Conservation (phyloP, 192 early-diverging fungal species). For the Coemansia sp. region DNA sequence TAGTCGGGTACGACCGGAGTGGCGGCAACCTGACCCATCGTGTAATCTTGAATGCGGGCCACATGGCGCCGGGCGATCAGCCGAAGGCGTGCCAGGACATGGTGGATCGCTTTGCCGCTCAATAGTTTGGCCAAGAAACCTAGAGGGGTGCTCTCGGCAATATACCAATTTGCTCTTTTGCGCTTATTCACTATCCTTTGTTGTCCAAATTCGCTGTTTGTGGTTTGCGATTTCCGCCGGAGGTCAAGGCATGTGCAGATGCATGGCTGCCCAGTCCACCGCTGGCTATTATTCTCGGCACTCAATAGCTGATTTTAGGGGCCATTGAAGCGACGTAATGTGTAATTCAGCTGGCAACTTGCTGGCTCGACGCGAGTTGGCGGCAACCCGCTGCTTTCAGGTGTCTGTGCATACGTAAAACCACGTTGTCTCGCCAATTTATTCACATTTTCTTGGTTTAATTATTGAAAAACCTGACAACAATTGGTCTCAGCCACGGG, state of each 20-base stretch:
- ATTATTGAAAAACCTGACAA: not conserved
- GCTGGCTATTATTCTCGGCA: not conserved
- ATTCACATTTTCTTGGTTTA: not conserved
- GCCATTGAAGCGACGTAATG: too few relatives aligned
- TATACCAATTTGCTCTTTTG: too few relatives aligned
- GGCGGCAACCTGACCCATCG: constrained; percentile 55
- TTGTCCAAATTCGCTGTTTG: not conserved
- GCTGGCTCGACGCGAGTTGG: not conserved
- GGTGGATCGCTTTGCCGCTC: constrained; percentile 26
- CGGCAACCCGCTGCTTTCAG: not conserved
- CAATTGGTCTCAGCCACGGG: not conserved
- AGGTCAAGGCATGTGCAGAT: not conserved
- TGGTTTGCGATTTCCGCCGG: not conserved
- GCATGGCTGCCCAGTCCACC: not conserved
- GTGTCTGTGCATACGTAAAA: not conserved
- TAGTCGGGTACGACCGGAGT: constrained; percentile 60
- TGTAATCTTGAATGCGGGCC: constrained; percentile 66
- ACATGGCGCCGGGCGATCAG: constrained; percentile 70
- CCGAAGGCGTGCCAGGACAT: constrained; percentile 41
- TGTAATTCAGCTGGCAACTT: too few relatives aligned
- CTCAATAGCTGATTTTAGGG: too few relatives aligned
- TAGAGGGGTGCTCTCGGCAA: too few relatives aligned
- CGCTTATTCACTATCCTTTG: not conserved
- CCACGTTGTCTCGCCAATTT: too few relatives aligned
- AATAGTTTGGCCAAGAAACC: not conserved